Base-by-base conservation (phyloP, 2,329 filamentous ascomycete species). In the Colletotrichum gigasporum region DNA sequence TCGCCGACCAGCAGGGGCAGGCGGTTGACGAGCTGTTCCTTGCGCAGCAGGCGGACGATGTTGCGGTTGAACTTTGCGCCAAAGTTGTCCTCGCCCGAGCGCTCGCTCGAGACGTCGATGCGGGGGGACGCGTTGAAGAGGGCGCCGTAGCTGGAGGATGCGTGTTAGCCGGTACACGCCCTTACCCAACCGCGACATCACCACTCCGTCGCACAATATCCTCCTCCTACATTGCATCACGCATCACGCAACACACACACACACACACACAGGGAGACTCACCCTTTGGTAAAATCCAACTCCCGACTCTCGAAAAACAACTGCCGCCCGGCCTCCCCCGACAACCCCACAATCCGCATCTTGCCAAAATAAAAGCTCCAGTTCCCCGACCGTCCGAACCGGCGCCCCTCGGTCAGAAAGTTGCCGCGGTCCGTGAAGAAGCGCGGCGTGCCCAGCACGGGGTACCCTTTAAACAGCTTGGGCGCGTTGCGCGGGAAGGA, bases 341-440 rank as follows among this genome's bases (percentile, higher is more conserved):
- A 77, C 10, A 86, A 48, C 2, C 75, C 81, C 8, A 86, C 72
- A 11, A 85, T 76, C 2, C 74, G 75, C 59, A 81, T 74, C 5
- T 76, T 70, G 0, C 84, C 83, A 3, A 80, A 79, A 66, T 80
- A 80, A 68, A 85, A 85, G 53, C 76, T 80, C 67, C 84, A 86
- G 50, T 81, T 80, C 24, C 81, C 81, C 1, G 75, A 78, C 5
- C 67, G 53, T 0, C 75, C 76, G 7, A 73, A 65, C 12, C 66
- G 67, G 6, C 68, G 67, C 9, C 75, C 74, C n/a, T 76, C 60
- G 16, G 68, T 68, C 55, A 79, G 78, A 69, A 84, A 86, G 24
- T 81, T 77, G 71, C 76, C 78, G 54, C 83, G 75, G 14, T 74
- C 63, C 3, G 79, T 80, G 74, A 83, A 85, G 74, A 84, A 85